Evolutionary conservation across 768 basidiomycete species (phyloP).

Genomic region (Leccinum incarnatum): DNA sequence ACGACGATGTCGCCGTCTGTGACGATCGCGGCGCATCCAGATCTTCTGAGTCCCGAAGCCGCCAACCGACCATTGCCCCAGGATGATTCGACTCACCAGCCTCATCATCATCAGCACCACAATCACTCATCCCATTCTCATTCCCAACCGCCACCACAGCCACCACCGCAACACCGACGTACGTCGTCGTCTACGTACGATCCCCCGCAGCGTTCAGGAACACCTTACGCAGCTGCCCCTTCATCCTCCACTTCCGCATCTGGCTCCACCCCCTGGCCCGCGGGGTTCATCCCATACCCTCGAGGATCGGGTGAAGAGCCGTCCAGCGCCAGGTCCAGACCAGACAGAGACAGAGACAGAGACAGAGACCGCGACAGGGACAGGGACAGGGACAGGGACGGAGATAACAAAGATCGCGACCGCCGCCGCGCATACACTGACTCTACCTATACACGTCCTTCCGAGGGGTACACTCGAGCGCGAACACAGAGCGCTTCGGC

Average conservation of each 20-base stretch:
- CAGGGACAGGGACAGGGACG: background rate
- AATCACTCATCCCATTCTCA: background rate
- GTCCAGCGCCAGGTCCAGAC: background rate
- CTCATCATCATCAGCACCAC: background rate
- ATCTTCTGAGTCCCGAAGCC: slow-evolving; percentile 45
- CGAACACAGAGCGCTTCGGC: slow-evolving; percentile 17
- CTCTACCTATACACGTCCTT: background rate
- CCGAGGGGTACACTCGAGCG: slow-evolving; percentile 1
- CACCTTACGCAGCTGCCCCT: slow-evolving; percentile 6
- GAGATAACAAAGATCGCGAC: background rate
- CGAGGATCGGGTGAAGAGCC: background rate
- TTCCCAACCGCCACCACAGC: background rate
- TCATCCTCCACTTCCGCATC: background rate
- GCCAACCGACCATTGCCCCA: slow-evolving; percentile 30
- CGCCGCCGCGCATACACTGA: background rate
- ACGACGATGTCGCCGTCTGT: slow-evolving; percentile 33
- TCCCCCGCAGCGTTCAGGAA: slow-evolving; percentile 6
- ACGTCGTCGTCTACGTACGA: background rate
- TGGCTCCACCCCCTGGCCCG: slow-evolving; percentile 7
- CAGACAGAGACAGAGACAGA: background rate
- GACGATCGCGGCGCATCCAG: slow-evolving; percentile 33
- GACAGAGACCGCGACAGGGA: background rate
- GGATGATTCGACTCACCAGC: slow-evolving; percentile 10
- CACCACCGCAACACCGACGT: background rate
- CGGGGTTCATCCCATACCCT: slow-evolving; percentile 19